Conservation (phyloP, 2,329 filamentous ascomycete genomes). For the Nectriaceae sp. region DNA sequence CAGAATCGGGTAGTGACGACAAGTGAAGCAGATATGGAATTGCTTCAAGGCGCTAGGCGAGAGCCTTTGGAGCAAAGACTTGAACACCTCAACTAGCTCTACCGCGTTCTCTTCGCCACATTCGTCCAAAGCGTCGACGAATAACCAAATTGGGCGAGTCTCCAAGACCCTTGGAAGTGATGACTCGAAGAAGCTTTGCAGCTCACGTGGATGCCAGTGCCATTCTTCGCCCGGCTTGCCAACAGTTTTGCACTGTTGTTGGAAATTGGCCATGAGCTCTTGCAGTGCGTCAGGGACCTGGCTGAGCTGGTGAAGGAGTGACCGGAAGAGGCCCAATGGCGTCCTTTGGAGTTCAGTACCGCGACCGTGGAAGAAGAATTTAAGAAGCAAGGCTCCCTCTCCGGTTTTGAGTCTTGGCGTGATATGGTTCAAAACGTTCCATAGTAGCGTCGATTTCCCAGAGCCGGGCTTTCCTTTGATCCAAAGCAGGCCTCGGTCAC, state of each 20-base stretch:
- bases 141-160: slow-evolving; percentile 24
- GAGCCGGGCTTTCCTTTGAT: slow-evolving; percentile 39
- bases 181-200: slow-evolving; percentile 20
- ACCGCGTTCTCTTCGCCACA: slow-evolving; percentile 27
- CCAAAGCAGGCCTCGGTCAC: slow-evolving; percentile 28
- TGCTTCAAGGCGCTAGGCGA: slow-evolving; percentile 3
- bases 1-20: slow-evolving; percentile 34
- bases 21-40: slow-evolving; percentile 34
- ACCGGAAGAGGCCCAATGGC: slow-evolving; percentile 35
- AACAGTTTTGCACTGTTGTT: slow-evolving; percentile 6
- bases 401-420: not conserved
- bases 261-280: slow-evolving; percentile 21
- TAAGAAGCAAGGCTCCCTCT: not conserved
- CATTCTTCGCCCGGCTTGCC: slow-evolving; percentile 24
- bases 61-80: slow-evolving; percentile 17
- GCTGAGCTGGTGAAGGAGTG: slow-evolving; percentile 36
- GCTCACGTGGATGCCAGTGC: slow-evolving; percentile 27
- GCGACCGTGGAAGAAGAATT: slow-evolving; percentile 24
- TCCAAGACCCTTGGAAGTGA: slow-evolving; percentile 23
- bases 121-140: slow-evolving; percentile 40
- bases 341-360: slow-evolving; percentile 34
- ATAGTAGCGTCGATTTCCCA: slow-evolving; percentile 39
- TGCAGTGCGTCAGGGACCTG: slow-evolving; percentile 21
- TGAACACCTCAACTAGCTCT: slow-evolving; percentile 19
- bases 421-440: slow-evolving; percentile 8